Conservation (phyloP, 192 early-diverging fungal species). For the Backusella macrospora region DNA sequence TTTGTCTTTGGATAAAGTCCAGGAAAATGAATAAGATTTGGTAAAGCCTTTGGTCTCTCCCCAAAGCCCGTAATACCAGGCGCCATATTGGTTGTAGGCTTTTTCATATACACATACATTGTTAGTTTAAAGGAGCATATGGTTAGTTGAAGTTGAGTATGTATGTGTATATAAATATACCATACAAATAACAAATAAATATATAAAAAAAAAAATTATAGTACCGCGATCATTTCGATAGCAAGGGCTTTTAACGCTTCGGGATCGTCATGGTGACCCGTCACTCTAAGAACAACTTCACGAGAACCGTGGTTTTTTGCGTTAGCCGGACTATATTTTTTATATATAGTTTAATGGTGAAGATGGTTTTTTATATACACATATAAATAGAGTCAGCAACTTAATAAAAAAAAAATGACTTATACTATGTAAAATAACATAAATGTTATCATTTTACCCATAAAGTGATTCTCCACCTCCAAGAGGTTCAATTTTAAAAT, state of each 20-base stretch:
- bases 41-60: constrained; percentile 60
- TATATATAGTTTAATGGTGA: too few relatives aligned
- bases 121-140: neutral
- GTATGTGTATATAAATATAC: neutral
- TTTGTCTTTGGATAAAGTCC: constrained; percentile 52
- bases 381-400: neutral
- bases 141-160: neutral
- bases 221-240: constrained; percentile 53
- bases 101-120: neutral
- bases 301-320: constrained; percentile 29
- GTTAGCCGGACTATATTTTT: neutral
- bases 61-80: constrained; percentile 61
- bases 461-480: constrained; percentile 58
- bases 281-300: constrained; percentile 53
- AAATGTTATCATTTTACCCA: constrained; percentile 48
- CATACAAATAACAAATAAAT: neutral
- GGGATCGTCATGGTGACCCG: constrained; percentile 48
- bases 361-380: neutral
- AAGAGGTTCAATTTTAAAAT: constrained; percentile 59
- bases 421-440: neutral
- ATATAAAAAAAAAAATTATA: neutral
- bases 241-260: constrained; percentile 49
- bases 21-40: constrained; percentile 64
- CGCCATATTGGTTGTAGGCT: constrained; percentile 56
- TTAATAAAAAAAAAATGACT: neutral